These are phyloP conservation scores for Forsythia suspensa DNA, from an alignment of 257 asterid genomes.

Conservation along the genomic window DNA sequence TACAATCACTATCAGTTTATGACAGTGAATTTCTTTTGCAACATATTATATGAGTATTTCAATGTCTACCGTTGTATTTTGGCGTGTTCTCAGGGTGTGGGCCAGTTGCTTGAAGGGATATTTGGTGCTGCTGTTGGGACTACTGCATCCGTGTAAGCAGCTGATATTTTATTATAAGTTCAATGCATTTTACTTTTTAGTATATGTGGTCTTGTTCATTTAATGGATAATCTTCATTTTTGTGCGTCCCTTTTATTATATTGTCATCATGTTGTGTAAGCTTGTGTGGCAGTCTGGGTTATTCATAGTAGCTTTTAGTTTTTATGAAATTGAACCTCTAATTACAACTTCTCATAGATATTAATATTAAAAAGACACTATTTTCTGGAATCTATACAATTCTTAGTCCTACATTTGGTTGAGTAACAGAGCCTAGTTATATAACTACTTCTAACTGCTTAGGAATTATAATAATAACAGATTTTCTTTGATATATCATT, in stretches of 20 bases:
- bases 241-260: background rate
- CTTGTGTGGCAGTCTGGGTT: background rate
- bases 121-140: slow-evolving; percentile 85
- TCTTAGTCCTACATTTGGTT: background rate
- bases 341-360: background rate
- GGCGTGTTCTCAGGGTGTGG: slow-evolving; percentile 67
- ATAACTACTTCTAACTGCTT: background rate
- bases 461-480: background rate
- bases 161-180: background rate
- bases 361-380: no score
- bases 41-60: background rate
- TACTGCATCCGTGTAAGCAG: slow-evolving; percentile 78
- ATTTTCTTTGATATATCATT: background rate
- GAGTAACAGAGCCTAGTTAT: background rate
- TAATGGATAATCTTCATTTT: background rate
- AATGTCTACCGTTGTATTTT: slow-evolving; percentile 1
- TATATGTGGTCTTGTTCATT: background rate
- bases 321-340: background rate
- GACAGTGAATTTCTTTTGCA: background rate
- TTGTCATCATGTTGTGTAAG: slow-evolving; percentile 5
- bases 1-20: background rate
- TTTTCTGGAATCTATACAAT: background rate
- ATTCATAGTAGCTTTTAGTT: background rate
- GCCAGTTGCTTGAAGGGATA: slow-evolving; percentile 89
- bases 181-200: slow-evolving; percentile 11